phyloP scores from a whole-genome alignment of 2,329 filamentous ascomycete species.

The Tolypocladium sp. region DNA sequence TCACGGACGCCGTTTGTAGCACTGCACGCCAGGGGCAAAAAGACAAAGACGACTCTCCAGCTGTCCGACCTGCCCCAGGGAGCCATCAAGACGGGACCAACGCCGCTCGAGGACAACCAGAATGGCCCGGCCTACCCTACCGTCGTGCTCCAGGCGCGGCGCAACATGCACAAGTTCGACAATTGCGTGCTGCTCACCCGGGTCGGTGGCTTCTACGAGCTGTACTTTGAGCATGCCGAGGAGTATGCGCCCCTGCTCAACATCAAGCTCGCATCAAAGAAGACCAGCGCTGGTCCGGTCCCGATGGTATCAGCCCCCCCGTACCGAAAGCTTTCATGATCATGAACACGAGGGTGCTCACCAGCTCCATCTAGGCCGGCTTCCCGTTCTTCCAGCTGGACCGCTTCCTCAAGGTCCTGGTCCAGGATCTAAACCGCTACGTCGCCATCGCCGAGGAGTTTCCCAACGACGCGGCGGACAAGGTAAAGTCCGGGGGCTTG shows the following conservation, averaged over 20 bases:
- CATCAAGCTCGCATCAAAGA: conserved; percentile 76
- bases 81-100: conserved; percentile 19
- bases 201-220: conserved; percentile 93
- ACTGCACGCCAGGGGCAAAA: conserved; percentile 35
- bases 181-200: conserved; percentile 88
- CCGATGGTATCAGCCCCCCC: conserved; percentile 58
- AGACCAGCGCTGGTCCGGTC: conserved; percentile 68
- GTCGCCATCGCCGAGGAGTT: conserved; percentile 95
- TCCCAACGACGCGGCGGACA: conserved; percentile 60
- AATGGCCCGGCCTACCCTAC: conserved; percentile 61
- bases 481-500: conserved; percentile 65
- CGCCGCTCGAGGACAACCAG: conserved; percentile 26
- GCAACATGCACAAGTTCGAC: conserved; percentile 83
- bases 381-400: conserved; percentile 93
- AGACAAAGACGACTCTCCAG: conserved; percentile 43
- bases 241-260: conserved; percentile 79
- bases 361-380: conserved; percentile 51
- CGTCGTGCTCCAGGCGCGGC: conserved; percentile 78
- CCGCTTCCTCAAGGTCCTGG: conserved; percentile 83
- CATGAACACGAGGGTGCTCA: neutral
- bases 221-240: conserved; percentile 94
- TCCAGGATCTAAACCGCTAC: conserved; percentile 82
- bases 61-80: conserved; percentile 51
- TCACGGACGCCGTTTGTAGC: conserved; percentile 8
- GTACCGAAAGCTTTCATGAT: neutral